Percentiles rank a stretch among this genome's conserved stretches.
These are phyloP conservation scores for Sarocladium strictum DNA, from an alignment of 2,329 filamentous ascomycete species.

Conservation along the genomic window DNA sequence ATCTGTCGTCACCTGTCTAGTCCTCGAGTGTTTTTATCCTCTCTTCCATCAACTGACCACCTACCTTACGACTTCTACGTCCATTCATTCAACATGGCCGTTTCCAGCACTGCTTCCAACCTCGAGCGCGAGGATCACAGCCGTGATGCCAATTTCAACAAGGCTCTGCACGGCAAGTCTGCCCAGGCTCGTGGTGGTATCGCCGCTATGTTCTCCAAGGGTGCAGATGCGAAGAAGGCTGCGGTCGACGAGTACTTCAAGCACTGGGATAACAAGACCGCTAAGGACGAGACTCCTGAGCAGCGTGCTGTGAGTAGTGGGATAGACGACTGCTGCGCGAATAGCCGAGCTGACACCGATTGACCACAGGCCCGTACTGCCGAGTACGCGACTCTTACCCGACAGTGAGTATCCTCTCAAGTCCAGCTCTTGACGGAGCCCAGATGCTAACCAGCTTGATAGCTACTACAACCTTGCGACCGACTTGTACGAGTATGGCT, in stretches of 20 bases:
- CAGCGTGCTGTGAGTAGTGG: constrained; percentile 61
- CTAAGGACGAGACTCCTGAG: constrained; percentile 73
- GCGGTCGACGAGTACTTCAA: constrained; percentile 92
- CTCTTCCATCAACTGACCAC: background rate
- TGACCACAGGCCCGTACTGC: constrained; percentile 62
- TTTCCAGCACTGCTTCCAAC: constrained; percentile 28
- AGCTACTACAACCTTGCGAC: constrained; percentile 98
- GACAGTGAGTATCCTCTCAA: constrained; percentile 62
- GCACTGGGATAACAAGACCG: constrained; percentile 86
- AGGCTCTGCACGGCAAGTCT: constrained; percentile 74
- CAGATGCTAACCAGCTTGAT: constrained; percentile 15
- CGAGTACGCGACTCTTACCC: constrained; percentile 88
- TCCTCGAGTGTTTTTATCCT: background rate
- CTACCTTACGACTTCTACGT: constrained; percentile 11
- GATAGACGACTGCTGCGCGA: background rate
- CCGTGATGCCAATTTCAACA: constrained; percentile 88
- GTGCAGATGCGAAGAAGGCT: constrained; percentile 65
- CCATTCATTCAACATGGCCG: constrained; percentile 36
- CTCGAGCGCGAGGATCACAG: constrained; percentile 79
- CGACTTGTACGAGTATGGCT: constrained; percentile 93
- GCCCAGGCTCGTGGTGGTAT: constrained; percentile 67
- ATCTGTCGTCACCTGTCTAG: background rate
- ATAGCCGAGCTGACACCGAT: constrained; percentile 13
- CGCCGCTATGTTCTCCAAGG: constrained; percentile 80
- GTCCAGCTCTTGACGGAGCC: background rate